A percentile compares a stretch with the other conserved stretches of the same genome.
These are phyloP conservation scores for Barnettozyma siamensis DNA, from an alignment of 805 yeast species.

Conservation along the genomic window DNA sequence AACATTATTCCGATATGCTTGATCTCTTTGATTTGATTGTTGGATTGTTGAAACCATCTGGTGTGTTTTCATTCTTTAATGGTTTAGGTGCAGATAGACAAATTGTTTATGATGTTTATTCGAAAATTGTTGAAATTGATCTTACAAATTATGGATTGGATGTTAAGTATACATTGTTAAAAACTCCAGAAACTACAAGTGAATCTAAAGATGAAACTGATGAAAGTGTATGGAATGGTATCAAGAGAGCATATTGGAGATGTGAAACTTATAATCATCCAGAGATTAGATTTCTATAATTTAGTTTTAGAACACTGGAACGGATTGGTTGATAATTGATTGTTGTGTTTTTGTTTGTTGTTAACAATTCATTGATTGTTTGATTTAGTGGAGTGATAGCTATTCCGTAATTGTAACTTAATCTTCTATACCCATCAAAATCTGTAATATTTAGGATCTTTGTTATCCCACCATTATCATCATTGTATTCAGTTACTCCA, in stretches of 20 bases:
- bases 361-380: no score
- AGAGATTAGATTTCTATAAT: constrained; percentile 39
- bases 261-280: constrained; percentile 68
- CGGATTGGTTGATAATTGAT: no score
- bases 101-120: constrained; percentile 78
- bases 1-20: constrained; percentile 84
- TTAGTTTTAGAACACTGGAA: no score
- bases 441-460: no score
- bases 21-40: constrained; percentile 77
- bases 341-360: no score
- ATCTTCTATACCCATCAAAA: no score
- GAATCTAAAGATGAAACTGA: constrained; percentile 29
- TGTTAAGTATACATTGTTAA: constrained; percentile 47
- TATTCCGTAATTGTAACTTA: no score
- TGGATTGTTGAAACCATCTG: constrained; percentile 76
- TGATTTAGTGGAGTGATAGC: no score
- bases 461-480: no score
- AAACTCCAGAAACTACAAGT: constrained; percentile 39
- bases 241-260: constrained; percentile 61
- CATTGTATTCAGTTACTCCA: no score
- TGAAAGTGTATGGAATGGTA: constrained; percentile 54
- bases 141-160: constrained; percentile 70
- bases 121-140: constrained; percentile 74
- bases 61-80: constrained; percentile 85
- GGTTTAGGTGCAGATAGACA: constrained; percentile 82